phyloP scores from a whole-genome alignment of 805 yeast species.

The Ogataea paradorogensis region DNA sequence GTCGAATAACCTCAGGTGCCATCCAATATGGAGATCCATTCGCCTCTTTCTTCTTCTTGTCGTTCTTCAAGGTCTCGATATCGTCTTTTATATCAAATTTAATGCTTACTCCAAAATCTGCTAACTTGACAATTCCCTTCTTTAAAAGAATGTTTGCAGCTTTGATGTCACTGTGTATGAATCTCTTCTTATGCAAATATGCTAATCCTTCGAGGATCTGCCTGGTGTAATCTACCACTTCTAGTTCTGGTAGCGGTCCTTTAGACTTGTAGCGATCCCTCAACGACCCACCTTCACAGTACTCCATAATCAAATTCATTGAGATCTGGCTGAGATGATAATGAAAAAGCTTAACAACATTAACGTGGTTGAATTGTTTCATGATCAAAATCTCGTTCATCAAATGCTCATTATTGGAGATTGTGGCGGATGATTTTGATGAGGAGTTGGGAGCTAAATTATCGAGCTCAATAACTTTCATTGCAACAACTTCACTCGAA shows the following conservation, averaged over 20 bases:
- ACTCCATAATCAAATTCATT: conserved; percentile 62
- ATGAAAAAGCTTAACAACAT: conserved; percentile 67
- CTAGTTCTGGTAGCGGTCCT: conserved; percentile 53
- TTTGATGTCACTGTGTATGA: conserved; percentile 74
- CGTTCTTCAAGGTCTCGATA: conserved; percentile 38
- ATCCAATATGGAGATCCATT: conserved; percentile 97
- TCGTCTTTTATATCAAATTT: conserved; percentile 69
- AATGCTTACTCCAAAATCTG: conserved; percentile 78
- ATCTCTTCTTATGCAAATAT: conserved; percentile 68
- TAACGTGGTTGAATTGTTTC: conserved; percentile 60
- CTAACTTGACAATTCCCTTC: conserved; percentile 57
- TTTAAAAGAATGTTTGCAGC: conserved; percentile 70
- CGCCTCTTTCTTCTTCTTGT: conserved; percentile 41
- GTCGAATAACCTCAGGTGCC: conserved; percentile 93
- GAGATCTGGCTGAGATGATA: conserved; percentile 53
- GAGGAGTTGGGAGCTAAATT: conserved; percentile 4
- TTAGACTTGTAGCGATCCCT: conserved; percentile 50
- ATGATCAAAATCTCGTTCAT: conserved; percentile 70
- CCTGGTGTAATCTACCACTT: conserved; percentile 46
- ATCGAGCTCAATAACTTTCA: conserved; percentile 24
- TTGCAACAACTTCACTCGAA: conserved; percentile 20
- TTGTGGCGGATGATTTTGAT: conserved; percentile 1
- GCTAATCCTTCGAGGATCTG: conserved; percentile 60
- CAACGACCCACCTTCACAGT: conserved; percentile 63
- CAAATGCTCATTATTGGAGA: conserved; percentile 29